Evolutionary conservation across 2,329 filamentous ascomycete genomes (phyloP).

Genomic region (Aspergillus sp.): DNA sequence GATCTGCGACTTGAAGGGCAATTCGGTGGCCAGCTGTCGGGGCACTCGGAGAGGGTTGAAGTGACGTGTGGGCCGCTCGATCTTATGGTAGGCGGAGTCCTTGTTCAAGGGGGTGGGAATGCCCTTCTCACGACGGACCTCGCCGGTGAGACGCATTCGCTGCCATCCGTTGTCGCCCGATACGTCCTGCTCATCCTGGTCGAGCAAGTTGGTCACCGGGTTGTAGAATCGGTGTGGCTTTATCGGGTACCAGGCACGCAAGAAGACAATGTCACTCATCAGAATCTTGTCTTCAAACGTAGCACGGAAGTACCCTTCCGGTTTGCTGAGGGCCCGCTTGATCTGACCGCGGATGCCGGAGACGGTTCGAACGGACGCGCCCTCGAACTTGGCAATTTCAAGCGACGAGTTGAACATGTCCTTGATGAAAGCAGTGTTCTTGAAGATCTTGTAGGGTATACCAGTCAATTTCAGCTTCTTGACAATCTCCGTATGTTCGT

Average conservation of each 20-base stretch:
- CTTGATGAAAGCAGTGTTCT: constrained; percentile 98
- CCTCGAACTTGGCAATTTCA: constrained; percentile 98
- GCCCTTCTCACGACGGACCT: constrained; percentile 75
- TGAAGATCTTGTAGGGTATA: constrained; percentile 94
- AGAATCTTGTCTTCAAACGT: constrained; percentile 99
- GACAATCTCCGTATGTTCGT: constrained; percentile 95
- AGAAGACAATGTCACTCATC: constrained; percentile 93
- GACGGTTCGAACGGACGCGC: constrained; percentile 91
- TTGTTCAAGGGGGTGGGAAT: constrained; percentile 75
- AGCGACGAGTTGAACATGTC: constrained; percentile 95
- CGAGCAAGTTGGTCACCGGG: constrained; percentile 87
- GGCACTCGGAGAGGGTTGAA: constrained; percentile 66
- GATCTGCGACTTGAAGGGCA: constrained; percentile 93
- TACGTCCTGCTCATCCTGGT: constrained; percentile 41
- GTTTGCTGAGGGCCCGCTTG: constrained; percentile 89
- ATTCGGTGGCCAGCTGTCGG: constrained; percentile 63
- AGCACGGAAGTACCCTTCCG: constrained; percentile 92
- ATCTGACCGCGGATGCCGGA: constrained; percentile 95
- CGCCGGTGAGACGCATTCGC: constrained; percentile 89
- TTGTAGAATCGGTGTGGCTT: constrained; percentile 97
- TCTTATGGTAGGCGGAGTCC: constrained; percentile 78
- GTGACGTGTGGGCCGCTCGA: constrained; percentile 62
- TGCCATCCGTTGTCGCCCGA: constrained; percentile 61
- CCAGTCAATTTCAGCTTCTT: constrained; percentile 99
- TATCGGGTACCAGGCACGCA: constrained; percentile 95